These are phyloP conservation scores for Fusarium sp. DNA, from an alignment of 2,329 filamentous ascomycete genomes.

Conservation along the genomic window DNA sequence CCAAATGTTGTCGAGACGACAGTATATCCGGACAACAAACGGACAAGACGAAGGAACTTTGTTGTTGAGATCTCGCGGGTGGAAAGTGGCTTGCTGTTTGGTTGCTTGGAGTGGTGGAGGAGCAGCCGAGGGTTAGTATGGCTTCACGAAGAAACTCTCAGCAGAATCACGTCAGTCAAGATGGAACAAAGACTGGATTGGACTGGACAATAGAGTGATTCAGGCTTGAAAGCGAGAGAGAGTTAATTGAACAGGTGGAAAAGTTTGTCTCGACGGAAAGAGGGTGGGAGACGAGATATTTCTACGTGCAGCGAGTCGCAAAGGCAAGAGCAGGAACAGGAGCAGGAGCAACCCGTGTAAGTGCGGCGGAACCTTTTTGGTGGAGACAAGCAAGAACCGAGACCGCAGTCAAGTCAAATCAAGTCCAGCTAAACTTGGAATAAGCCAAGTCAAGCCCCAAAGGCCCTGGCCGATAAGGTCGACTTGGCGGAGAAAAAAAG, in stretches of 20 bases:
- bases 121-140: conserved; percentile 12
- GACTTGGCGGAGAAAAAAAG: conserved; percentile 21
- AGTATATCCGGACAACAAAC: background rate
- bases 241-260: conserved; percentile 24
- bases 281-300: conserved; percentile 46
- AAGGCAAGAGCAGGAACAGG: background rate
- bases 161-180: conserved; percentile 25
- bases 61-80: conserved; percentile 3
- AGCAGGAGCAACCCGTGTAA: conserved; percentile 34
- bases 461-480: conserved; percentile 40
- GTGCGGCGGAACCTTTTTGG: conserved; percentile 34
- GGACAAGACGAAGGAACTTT: background rate
- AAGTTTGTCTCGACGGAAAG: conserved; percentile 9
- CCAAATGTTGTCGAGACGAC: background rate
- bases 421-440: conserved; percentile 23
- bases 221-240: background rate
- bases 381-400: conserved; percentile 31
- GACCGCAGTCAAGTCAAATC: conserved; percentile 6
- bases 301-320: conserved; percentile 28
- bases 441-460: conserved; percentile 5
- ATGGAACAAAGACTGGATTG: conserved; percentile 17
- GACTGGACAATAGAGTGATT: conserved; percentile 7
- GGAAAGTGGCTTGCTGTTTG: conserved; percentile 11
- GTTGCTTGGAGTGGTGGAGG: conserved; percentile 12
- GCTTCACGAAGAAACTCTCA: conserved; percentile 27